These are phyloP conservation scores for Evansstolkia leycettana DNA, from an alignment of 495 filamentous ascomycete genomes.

Conservation along the genomic window DNA sequence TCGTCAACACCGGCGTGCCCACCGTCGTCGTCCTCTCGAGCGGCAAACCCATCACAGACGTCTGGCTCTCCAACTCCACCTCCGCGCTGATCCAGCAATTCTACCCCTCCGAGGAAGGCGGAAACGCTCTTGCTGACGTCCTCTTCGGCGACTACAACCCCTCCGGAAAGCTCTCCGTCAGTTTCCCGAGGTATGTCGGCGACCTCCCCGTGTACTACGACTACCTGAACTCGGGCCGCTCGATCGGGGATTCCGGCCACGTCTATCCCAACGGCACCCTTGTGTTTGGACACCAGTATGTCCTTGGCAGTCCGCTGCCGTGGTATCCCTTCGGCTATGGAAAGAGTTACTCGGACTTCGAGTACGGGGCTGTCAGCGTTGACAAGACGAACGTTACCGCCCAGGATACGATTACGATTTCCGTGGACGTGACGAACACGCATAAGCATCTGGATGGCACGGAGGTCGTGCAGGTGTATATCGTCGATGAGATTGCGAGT, in stretches of 20 bases:
- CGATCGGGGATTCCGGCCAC: slow-evolving; percentile 33
- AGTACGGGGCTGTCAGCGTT: no score
- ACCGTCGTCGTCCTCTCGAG: slow-evolving; percentile 57
- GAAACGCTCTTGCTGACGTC: slow-evolving; percentile 53
- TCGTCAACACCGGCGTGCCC: slow-evolving; percentile 51
- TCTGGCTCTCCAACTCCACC: slow-evolving; percentile 51
- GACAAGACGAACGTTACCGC: slow-evolving; percentile 31
- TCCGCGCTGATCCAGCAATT: slow-evolving; percentile 57
- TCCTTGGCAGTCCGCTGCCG: slow-evolving; percentile 38
- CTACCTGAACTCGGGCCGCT: slow-evolving; percentile 53
- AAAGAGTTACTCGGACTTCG: slow-evolving; percentile 51
- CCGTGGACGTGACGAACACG: slow-evolving; percentile 43
- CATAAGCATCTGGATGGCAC: slow-evolving; percentile 41
- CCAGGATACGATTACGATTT: slow-evolving; percentile 32
- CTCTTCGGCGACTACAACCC: slow-evolving; percentile 57
- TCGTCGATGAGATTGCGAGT: slow-evolving; percentile 47
- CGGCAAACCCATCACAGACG: slow-evolving; percentile 57
- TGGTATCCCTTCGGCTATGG: slow-evolving; percentile 61
- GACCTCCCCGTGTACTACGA: slow-evolving; percentile 59
- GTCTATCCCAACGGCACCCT: slow-evolving; percentile 41
- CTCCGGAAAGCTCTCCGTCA: slow-evolving; percentile 53
- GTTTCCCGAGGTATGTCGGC: slow-evolving; percentile 53
- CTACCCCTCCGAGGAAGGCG: slow-evolving; percentile 52
- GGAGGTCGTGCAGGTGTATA: slow-evolving; percentile 60
- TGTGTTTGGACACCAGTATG: no score